Percentiles rank a stretch among this genome's conserved stretches.
Conservation (phyloP, 2,329 filamentous ascomycete species). For the Aureobasidium zeae region DNA sequence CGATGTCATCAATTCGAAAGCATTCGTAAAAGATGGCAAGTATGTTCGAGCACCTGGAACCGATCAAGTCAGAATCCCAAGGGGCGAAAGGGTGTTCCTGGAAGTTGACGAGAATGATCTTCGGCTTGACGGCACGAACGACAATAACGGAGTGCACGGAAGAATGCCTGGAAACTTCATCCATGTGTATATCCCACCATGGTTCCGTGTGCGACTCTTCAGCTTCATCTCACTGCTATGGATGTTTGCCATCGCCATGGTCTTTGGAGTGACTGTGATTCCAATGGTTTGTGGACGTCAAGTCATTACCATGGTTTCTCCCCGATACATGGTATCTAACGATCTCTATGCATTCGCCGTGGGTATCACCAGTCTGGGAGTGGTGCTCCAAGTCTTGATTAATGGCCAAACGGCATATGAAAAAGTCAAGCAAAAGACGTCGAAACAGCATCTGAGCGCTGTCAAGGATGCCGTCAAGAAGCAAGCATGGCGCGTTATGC, state of each 20-base stretch:
- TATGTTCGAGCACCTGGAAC: conserved; percentile 91
- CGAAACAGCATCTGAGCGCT: conserved; percentile 19
- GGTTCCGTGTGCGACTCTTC: conserved; percentile 70
- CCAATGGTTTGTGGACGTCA: conserved; percentile 77
- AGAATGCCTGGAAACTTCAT: conserved; percentile 38
- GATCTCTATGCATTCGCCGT: conserved; percentile 95
- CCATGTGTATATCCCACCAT: conserved; percentile 66
- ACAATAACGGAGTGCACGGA: conserved; percentile 27
- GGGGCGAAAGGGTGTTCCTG: conserved; percentile 71
- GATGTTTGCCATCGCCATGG: conserved; percentile 83
- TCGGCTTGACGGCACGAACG: conserved; percentile 46
- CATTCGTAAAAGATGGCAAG: conserved; percentile 60
- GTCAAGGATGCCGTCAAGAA: conserved; percentile 21
- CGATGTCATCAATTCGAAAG: conserved; percentile 21
- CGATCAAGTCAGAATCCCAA: conserved; percentile 89
- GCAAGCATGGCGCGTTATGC: conserved; percentile 31
- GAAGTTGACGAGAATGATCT: conserved; percentile 61
- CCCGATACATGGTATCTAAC: conserved; percentile 66
- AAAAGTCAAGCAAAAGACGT: conserved; percentile 18
- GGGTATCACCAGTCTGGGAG: conserved; percentile 73
- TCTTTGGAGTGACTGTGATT: conserved; percentile 74
- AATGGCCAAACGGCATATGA: conserved; percentile 18
- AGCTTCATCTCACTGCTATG: conserved; percentile 85
- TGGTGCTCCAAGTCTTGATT: conserved; percentile 48
- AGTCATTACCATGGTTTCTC: conserved; percentile 65